Evolutionary conservation across 331 rosid genomes (phyloP), one percentile per base, ranked within the genome.

Genomic region (Cucumis variabilis): DNA sequence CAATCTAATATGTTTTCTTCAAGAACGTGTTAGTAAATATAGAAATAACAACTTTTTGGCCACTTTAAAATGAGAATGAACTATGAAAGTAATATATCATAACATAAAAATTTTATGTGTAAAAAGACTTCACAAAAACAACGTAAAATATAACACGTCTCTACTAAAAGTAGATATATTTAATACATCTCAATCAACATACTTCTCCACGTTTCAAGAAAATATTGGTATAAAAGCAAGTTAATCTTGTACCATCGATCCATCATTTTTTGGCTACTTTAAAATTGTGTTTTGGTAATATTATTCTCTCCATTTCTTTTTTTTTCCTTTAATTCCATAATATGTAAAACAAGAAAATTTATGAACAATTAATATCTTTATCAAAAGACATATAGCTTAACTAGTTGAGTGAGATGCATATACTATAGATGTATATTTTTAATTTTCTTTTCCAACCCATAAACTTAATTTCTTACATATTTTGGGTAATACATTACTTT

Each of bases 171-270:
- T 16, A 19, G 2, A 72, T 0, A 16, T 68, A 44, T 44, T 44
- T 8, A 4, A 41, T 41, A 74, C 28, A 10, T 21, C 27, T 21
- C 81, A 44, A 74, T 41, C 27, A 73, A 75, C 30, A 41, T 23
- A 76, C 62, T 46, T 76, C 82, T 76, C n/a, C 20, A 44, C 62
- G 30, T 76, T 46, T 76, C 25, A 41, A 73, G 46, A 74, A 41
- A 0, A 74, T 23, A 13, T 44, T 1, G 3, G 80, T 2, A 9
- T 10, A 30, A 72, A 72, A 30, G 24, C 24, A 33, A 72, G 48
- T 33, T 24, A 33, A 19, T 33, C 3, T 15, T 41, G 27, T 74
- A 74, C 58, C 19, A 41, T 2, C 23, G 4, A 23, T 23, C 15
- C 13, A 25, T 23, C 82, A 21, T 33, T 33, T 33, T 33, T 33